These are phyloP conservation scores for Gloeostereum incarnatum DNA, from an alignment of 768 basidiomycete genomes.

Conservation along the genomic window DNA sequence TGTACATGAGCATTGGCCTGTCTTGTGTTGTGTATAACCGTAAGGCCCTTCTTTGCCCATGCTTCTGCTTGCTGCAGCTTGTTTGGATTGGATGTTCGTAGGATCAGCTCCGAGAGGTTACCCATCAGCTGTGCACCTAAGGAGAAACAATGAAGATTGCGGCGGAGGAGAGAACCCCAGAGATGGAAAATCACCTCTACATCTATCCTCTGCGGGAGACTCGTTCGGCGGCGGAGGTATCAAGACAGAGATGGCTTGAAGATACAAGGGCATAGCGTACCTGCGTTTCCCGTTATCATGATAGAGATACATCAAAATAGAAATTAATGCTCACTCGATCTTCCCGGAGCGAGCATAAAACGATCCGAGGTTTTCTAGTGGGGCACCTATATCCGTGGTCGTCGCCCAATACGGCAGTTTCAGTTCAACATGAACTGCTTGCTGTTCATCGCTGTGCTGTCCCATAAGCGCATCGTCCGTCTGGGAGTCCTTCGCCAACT, in stretches of 20 bases:
- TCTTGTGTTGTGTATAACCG: conserved; percentile 16
- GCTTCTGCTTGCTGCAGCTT: conserved; percentile 40
- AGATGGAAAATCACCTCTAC: conserved; percentile 37
- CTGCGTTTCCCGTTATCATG: no score
- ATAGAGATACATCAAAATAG: background rate
- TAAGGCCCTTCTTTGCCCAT: conserved; percentile 48
- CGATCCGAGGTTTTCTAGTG: conserved; percentile 56
- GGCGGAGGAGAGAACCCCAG: background rate
- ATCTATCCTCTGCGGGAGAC: conserved; percentile 37
- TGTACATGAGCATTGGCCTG: conserved; percentile 16
- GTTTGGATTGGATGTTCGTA: conserved; percentile 23
- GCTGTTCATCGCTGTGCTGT: background rate
- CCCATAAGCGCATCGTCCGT: conserved; percentile 6
- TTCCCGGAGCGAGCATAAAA: conserved; percentile 51
- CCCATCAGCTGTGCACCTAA: conserved; percentile 39
- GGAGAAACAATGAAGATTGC: background rate
- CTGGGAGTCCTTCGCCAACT: conserved; percentile 19
- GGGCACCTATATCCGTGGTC: conserved; percentile 53
- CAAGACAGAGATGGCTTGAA: conserved; percentile 55
- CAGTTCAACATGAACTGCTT: conserved; percentile 31
- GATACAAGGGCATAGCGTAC: conserved; percentile 55
- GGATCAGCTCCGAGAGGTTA: conserved; percentile 32
- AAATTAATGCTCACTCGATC: conserved; percentile 34
- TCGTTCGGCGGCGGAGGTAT: conserved; percentile 35
- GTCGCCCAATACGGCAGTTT: conserved; percentile 52